These are phyloP conservation scores for Mallotus japonicus DNA, from an alignment of 441 rosid genomes.

Conservation along the genomic window DNA sequence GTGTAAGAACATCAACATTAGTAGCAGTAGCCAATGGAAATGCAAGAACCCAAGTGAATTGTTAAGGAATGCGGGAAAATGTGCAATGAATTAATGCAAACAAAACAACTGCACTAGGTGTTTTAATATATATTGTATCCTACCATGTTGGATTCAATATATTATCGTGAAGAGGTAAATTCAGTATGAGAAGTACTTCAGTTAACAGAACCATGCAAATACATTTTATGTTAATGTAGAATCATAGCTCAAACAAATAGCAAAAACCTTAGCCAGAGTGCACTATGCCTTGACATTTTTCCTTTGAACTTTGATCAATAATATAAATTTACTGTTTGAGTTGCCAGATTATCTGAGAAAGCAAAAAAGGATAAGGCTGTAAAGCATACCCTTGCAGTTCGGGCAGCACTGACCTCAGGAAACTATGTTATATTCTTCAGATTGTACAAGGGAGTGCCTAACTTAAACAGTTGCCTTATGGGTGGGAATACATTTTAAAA, in stretches of 20 bases:
- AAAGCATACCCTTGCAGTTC: conserved; percentile 95
- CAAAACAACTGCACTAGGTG: too few relatives aligned
- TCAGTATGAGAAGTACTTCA: too few relatives aligned
- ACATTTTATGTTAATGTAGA: not conserved
- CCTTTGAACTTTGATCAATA: not conserved
- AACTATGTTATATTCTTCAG: conserved; percentile 88
- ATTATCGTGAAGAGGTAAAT: too few relatives aligned
- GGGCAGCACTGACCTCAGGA: conserved; percentile 92
- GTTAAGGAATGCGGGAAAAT: too few relatives aligned
- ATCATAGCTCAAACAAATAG: too few relatives aligned
- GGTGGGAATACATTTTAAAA: conserved; percentile 44
- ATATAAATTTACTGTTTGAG: conserved; percentile 17
- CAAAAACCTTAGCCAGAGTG: not conserved
- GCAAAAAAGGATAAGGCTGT: conserved; percentile 77
- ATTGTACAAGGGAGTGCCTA: conserved; percentile 85
- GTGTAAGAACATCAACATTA: too few relatives aligned
- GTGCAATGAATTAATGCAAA: too few relatives aligned
- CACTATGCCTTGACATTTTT: not conserved
- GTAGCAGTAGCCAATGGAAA: too few relatives aligned
- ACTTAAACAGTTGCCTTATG: conserved; percentile 86
- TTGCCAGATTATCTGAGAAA: conserved; percentile 67
- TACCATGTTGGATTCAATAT: too few relatives aligned
- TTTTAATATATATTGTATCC: too few relatives aligned
- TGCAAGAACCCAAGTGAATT: too few relatives aligned
- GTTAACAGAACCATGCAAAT: not conserved